Percentiles rank a stretch among this genome's conserved stretches.
phyloP scores from a whole-genome alignment of 176 grass and related monocot species.

The Echinochloa phyllopogon region DNA sequence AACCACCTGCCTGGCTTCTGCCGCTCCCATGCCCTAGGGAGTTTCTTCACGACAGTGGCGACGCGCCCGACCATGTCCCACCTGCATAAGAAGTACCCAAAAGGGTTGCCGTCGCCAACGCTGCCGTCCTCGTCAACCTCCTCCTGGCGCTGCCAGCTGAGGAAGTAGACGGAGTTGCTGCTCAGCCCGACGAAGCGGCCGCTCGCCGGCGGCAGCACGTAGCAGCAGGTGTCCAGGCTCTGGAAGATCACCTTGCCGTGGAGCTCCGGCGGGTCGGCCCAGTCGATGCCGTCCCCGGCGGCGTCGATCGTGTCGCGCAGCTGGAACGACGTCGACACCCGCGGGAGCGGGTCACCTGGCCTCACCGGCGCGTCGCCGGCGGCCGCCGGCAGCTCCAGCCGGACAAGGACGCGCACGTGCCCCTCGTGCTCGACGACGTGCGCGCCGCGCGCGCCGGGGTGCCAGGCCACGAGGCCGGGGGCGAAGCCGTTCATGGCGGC shows the following conservation, averaged over 20 bases:
- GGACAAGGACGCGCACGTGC: background rate
- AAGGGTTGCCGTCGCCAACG: background rate
- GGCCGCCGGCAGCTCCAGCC: background rate
- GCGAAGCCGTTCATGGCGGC: background rate
- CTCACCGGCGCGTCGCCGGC: background rate
- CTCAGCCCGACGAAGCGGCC: background rate
- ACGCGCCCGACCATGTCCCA: background rate
- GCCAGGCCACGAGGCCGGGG: background rate
- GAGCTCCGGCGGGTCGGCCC: background rate
- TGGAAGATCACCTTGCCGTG: background rate
- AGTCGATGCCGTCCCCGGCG: background rate
- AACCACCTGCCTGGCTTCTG: background rate
- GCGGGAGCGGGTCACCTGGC: background rate
- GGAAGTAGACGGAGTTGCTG: background rate
- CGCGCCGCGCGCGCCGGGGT: background rate
- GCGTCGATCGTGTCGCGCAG: background rate
- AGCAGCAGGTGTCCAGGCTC: background rate
- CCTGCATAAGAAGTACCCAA: constrained; percentile 3
- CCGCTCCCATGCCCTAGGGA: constrained; percentile 3
- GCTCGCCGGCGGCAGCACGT: background rate
- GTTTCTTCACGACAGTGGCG: background rate
- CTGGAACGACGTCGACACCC: background rate
- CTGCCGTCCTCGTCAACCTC: background rate
- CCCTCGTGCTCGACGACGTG: background rate
- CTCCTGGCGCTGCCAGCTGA: background rate